phyloP scores from a whole-genome alignment of 768 basidiomycete species.

The Punctularia strigosozonata region DNA sequence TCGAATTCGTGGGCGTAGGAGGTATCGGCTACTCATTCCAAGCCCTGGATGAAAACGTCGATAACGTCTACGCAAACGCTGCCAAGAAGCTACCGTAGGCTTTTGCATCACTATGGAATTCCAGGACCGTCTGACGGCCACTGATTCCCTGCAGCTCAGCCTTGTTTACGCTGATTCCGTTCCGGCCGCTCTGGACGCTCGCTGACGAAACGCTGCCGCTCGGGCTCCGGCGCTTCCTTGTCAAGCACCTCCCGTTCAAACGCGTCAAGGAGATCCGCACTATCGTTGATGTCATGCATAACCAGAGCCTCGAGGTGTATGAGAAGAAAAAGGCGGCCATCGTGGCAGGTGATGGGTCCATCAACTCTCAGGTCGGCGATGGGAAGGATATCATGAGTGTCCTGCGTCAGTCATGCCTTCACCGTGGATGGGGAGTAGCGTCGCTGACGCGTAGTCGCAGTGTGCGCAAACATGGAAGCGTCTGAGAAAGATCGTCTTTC shows the following conservation, averaged over 20 bases:
- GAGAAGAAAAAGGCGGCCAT: no score
- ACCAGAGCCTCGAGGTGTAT: not conserved
- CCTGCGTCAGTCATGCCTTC: not conserved
- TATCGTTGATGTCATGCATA: conserved; percentile 3
- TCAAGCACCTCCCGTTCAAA: not conserved
- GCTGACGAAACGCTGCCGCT: conserved; percentile 7
- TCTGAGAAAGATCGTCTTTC: not conserved
- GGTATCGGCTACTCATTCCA: conserved; percentile 28
- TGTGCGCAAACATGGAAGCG: not conserved
- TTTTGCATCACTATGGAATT: no score
- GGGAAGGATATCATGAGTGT: no score
- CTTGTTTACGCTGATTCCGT: not conserved
- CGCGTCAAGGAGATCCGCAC: conserved; percentile 1
- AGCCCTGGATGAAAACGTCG: conserved; percentile 27
- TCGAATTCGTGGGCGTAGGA: conserved; percentile 5
- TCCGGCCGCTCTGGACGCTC: conserved; percentile 11
- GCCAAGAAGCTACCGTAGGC: conserved; percentile 34
- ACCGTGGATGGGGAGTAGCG: no score
- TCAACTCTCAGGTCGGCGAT: not conserved
- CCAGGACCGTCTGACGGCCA: no score
- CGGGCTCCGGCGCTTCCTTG: not conserved
- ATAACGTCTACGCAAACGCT: conserved; percentile 33
- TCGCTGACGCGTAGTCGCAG: not conserved
- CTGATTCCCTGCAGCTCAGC: no score
- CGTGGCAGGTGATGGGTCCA: not conserved